phyloP scores from a whole-genome alignment of 106 monocot species.

The Dioscorea zingiberensis region DNA sequence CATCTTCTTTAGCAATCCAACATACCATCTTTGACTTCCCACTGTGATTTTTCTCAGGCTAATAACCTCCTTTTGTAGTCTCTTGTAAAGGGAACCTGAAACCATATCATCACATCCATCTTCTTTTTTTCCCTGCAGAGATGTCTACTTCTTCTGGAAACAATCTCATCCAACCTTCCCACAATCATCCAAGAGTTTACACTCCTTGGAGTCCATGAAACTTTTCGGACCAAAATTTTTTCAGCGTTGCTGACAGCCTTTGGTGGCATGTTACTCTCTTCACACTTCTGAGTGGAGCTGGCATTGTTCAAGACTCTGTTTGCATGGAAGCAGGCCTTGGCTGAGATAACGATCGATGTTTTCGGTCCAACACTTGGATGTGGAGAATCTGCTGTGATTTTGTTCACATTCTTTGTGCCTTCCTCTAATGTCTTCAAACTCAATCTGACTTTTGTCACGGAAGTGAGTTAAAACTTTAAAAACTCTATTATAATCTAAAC shows the following conservation, averaged over 20 bases:
- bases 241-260: neutral
- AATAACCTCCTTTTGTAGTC: constrained; percentile 40
- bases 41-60: constrained; percentile 26
- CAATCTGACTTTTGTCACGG: constrained; percentile 52
- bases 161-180: constrained; percentile 17
- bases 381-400: too few species aligned
- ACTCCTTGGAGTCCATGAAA: constrained; percentile 25
- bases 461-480: neutral
- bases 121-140: too few species aligned
- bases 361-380: too few species aligned
- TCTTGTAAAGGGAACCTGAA: constrained; percentile 45
- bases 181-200: constrained; percentile 19
- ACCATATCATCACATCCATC: constrained; percentile 18
- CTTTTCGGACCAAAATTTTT: constrained; percentile 22
- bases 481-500: too few species aligned
- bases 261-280: too few species aligned
- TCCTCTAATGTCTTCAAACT: constrained; percentile 59
- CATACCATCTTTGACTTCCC: constrained; percentile 20
- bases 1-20: constrained; percentile 32
- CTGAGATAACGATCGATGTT: constrained; percentile 10
- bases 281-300: too few species aligned
- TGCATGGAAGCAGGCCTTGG: too few species aligned
- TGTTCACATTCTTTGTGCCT: constrained; percentile 18
- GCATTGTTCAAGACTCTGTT: too few species aligned
- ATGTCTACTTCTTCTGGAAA: too few species aligned